Evolutionary conservation across 805 yeast species (phyloP), one percentile per base, ranked within the genome.

Genomic region (Candida methanosorbosa): DNA sequence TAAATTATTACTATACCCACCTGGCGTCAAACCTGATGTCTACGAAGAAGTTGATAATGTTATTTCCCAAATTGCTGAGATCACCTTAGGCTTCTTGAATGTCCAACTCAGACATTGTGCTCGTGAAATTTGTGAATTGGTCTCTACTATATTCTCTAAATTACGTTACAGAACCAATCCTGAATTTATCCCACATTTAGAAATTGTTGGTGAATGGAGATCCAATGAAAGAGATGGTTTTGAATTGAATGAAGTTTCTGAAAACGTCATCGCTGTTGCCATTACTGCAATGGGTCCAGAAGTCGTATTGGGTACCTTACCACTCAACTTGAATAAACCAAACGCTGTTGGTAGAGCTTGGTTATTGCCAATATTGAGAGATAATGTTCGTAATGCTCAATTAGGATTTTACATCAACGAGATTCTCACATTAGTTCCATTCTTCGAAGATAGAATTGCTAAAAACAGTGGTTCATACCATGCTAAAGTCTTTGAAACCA

Each of bases 351-450:
- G 97, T 30, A 75, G 97, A 54, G 97, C 97, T 30, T 92, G 97
- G 97, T 52, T 92, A 47, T 69, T 92, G 43, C 98, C 98, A 9
- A 55, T 92, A 23, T 69, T 92, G 41, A 80, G 97, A 61, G 97
- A 88, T 49, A 78, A 84, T 49, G 81, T 86, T 19, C 72, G 78
- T 47, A 71, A 75, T 48, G 81, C 97, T 2, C 67, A 70, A 31
- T 63, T 92, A 37, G 63, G 70, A 0, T 84, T 68, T 52, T 92
- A 75, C 58, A 68, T 71, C 38, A 57, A 59, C 17, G 65, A 77
- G 26, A 70, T 92, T 34, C 56, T 81, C 13, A 97, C 97, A 19
- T 56, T 79, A 27, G 69, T 68, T 32, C 65, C 66, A 27, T 61
- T 67, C 38, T 82, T 81, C 47, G 68, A 69, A 32, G 52, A 60